These are phyloP conservation scores for Metarhizium humberi DNA, from an alignment of 2,329 filamentous ascomycete species.

Conservation along the genomic window DNA sequence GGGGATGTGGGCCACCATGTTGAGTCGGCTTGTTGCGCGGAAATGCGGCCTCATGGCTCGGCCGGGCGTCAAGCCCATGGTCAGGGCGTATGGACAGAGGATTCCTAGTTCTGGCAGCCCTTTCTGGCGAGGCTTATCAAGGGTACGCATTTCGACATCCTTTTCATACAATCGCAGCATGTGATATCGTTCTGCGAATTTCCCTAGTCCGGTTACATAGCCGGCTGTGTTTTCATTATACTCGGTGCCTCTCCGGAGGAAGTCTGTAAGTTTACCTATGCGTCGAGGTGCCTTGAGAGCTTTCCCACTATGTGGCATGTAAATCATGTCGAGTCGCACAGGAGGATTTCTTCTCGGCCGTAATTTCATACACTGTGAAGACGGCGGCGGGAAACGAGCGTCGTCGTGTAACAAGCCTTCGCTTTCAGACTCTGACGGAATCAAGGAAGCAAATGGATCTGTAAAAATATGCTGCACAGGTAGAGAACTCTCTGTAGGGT, in stretches of 20 bases:
- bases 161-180: conserved; percentile 40
- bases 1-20: conserved; percentile 55
- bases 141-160: conserved; percentile 37
- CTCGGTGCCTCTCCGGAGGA: conserved; percentile 12
- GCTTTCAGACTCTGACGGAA: not conserved
- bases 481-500: not conserved
- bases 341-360: not conserved
- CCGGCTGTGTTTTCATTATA: conserved; percentile 7
- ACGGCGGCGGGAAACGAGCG: not conserved
- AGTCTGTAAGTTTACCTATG: conserved; percentile 8
- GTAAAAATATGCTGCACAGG: not conserved
- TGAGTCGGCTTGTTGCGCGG: conserved; percentile 33
- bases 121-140: conserved; percentile 14
- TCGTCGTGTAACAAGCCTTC: not conserved
- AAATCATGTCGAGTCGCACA: conserved; percentile 21
- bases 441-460: not conserved
- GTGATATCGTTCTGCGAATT: conserved; percentile 15
- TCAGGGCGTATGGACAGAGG: conserved; percentile 21
- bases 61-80: conserved; percentile 15
- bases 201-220: not conserved
- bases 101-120: conserved; percentile 18
- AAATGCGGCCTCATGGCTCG: conserved; percentile 17
- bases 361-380: conserved; percentile 1
- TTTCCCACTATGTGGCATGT: conserved; percentile 23
- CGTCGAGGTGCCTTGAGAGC: conserved; percentile 11